Evolutionary conservation across 2,329 filamentous ascomycete species (phyloP), one percentile per base, ranked within the genome.

Genomic region (Nothophaeocryptopus gaeumannii): DNA sequence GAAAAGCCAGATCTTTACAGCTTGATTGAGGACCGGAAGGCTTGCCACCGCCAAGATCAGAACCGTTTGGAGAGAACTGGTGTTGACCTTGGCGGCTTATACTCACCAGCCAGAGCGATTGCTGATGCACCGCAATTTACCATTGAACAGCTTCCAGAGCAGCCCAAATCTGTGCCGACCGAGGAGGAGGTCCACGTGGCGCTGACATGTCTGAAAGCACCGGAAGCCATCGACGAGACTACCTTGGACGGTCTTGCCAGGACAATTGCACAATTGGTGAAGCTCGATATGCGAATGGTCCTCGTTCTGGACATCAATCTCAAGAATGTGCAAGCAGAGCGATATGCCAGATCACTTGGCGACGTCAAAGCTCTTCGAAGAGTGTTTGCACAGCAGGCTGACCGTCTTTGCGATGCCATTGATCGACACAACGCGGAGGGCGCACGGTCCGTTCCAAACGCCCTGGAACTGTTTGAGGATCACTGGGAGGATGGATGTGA

Each of bases 221-320:
- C 89, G 0, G 85, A 95, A 60, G 70, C 76, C 1, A 78, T 95
- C 39, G 79, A 88, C 60, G 80, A 90, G 51, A 71, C 74, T 2
- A 87, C 82, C 0, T 67, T 97, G 9, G 71, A 79, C 39, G 91
- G 89, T 1, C 82, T 97, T 50, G 89, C 86, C 5, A 83, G 85
- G 66, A 97, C 93, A 0, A 72, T 99, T 35, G 84, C 85, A 29
- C 92, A 96, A 67, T 81, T 99, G 42, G 82, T 84, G 34, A 83
- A 85, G 45, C 78, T 99, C 11, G 92, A 93, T 2, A 79, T 99
- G 58, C 78, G 83, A 42, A 90, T 89, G 53, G 82, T 91, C 14
- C 81, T 99, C 0, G 86, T 97, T 1, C 74, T 96, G 8, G 92
- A 96, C 61, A 87, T 84, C 44, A 70, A 76, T 20, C 72, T 73